These are phyloP conservation scores for Candida glucosophila DNA, from an alignment of 1,139 yeast genomes.

Conservation along the genomic window DNA sequence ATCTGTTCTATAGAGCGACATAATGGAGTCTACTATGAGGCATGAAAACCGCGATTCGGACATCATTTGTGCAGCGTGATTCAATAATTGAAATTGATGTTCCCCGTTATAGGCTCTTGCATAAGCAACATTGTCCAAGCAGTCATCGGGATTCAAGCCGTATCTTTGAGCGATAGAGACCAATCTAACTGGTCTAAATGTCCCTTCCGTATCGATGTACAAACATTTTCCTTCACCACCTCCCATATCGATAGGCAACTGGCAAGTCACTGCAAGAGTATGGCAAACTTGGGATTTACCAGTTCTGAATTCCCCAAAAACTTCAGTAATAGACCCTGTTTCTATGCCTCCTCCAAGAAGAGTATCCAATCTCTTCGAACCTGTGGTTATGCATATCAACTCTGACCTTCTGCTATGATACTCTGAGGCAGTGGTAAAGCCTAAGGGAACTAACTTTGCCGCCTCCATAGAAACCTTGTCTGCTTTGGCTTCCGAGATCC, in stretches of 20 bases:
- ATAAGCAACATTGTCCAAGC: conserved; percentile 92
- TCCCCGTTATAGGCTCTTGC: conserved; percentile 97
- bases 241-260: conserved; percentile 93
- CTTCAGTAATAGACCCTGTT: conserved; percentile 94
- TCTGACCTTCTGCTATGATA: conserved; percentile 86
- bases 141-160: conserved; percentile 91
- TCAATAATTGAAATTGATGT: conserved; percentile 80
- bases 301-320: conserved; percentile 95
- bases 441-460: conserved; percentile 83
- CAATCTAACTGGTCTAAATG: conserved; percentile 86
- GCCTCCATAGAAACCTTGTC: conserved; percentile 80
- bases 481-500: conserved; percentile 94
- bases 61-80: conserved; percentile 95
- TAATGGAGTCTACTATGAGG: conserved; percentile 87
- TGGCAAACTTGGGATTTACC: conserved; percentile 97
- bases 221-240: conserved; percentile 99
- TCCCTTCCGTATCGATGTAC: conserved; percentile 94
- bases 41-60: conserved; percentile 77
- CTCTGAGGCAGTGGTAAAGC: conserved; percentile 95
- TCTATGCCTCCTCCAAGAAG: conserved; percentile 95
- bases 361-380: conserved; percentile 90
- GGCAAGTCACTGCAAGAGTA: conserved; percentile 94
- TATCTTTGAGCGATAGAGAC: conserved; percentile 87
- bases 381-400: conserved; percentile 87
- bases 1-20: conserved; percentile 94